These are phyloP conservation scores for Thielaviopsis euricoi DNA, from an alignment of 2,329 filamentous ascomycete genomes.

Conservation along the genomic window DNA sequence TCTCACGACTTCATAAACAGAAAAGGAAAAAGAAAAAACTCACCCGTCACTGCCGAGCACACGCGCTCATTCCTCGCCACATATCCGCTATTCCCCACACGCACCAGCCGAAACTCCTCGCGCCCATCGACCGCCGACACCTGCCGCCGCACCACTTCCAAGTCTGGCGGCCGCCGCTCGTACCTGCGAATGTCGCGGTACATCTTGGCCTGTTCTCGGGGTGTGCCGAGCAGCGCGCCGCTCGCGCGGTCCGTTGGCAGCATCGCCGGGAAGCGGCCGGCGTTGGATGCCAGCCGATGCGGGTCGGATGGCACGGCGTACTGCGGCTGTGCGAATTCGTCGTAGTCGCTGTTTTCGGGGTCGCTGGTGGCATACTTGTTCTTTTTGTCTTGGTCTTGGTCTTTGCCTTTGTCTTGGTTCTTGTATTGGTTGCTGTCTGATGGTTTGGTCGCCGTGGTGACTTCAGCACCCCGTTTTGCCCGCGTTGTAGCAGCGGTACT, in stretches of 20 bases:
- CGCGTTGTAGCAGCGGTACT: no score
- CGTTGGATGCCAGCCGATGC: constrained; percentile 1
- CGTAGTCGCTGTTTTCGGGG: neutral
- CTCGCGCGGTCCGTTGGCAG: neutral
- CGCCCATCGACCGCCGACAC: neutral
- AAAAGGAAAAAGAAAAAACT: neutral
- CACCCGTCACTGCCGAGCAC: constrained; percentile 6
- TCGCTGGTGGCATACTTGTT: neutral
- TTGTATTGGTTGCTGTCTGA: neutral
- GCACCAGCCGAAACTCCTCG: neutral
- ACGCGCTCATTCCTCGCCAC: constrained; percentile 5
- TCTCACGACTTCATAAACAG: no score
- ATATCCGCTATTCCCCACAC: neutral
- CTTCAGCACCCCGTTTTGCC: no score
- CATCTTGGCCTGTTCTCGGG: constrained; percentile 9
- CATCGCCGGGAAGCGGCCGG: neutral
- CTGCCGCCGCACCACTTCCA: constrained; percentile 2
- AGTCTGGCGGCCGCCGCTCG: neutral
- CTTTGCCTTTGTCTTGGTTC: neutral
- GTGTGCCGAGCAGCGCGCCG: constrained; percentile 1
- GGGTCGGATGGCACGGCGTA: neutral
- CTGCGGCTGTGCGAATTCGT: constrained; percentile 4
- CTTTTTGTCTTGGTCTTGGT: neutral
- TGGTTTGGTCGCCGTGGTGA: no score
- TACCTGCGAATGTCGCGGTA: constrained; percentile 4